These are phyloP conservation scores for Miamiensis avidus DNA, from an alignment of 169 alveolate species.

Conservation along the genomic window DNA sequence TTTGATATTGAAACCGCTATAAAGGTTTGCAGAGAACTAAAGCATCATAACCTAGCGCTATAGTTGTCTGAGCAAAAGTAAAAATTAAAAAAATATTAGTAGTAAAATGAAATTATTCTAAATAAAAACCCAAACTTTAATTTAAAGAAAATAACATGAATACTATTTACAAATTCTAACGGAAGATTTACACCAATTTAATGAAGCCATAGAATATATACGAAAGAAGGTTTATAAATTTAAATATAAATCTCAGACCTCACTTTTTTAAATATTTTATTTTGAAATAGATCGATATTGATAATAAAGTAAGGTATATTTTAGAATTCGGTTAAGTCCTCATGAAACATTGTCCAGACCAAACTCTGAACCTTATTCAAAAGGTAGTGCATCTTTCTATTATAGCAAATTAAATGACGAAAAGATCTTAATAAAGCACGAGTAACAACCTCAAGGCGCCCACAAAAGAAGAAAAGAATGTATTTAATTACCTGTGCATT, in stretches of 20 bases:
- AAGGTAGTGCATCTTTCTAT: conserved; percentile 24
- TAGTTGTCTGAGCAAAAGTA: conserved; percentile 28
- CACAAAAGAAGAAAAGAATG: conserved; percentile 18
- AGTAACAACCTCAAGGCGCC: background rate
- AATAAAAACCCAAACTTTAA: too few relatives aligned
- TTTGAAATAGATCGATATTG: background rate
- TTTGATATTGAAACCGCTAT: conserved; percentile 58
- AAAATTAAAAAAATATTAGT: background rate
- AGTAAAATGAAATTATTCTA: background rate
- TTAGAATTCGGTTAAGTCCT: conserved; percentile 45
- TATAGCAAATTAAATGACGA: background rate
- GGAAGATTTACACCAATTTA: conserved; percentile 34
- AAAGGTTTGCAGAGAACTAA: conserved; percentile 45
- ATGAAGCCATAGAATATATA: conserved; percentile 44
- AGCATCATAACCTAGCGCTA: conserved; percentile 39
- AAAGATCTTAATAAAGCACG: background rate
- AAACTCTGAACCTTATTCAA: conserved; percentile 34
- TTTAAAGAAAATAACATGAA: conserved; percentile 24
- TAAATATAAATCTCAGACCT: background rate
- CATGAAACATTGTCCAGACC: conserved; percentile 41
- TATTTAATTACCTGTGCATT: conserved; percentile 17
- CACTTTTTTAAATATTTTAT: background rate
- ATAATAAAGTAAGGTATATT: conserved; percentile 17
- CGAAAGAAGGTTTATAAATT: conserved; percentile 8
- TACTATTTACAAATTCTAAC: conserved; percentile 32